Conservation (phyloP, 192 early-diverging fungal species). For the Coemansia sp. region DNA sequence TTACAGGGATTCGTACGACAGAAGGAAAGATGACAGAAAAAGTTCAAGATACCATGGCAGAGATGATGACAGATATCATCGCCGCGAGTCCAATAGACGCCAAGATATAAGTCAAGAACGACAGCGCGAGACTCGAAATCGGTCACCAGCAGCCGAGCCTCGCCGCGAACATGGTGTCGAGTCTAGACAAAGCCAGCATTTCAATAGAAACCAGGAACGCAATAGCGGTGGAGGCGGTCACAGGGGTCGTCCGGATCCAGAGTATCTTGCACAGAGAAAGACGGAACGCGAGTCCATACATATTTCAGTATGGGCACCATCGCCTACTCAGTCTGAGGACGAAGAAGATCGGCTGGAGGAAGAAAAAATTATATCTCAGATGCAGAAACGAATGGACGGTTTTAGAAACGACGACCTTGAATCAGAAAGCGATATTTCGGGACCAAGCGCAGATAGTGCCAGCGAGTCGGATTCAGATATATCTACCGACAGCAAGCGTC, state of each 20-base stretch:
- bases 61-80: background rate
- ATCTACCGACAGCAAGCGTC: slow-evolving; percentile 15
- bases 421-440: slow-evolving; percentile 8
- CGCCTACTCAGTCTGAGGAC: slow-evolving; percentile 56
- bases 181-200: background rate
- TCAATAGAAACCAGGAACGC: background rate
- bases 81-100: background rate
- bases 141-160: background rate
- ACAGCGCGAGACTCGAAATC: background rate
- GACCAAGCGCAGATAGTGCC: slow-evolving; percentile 11
- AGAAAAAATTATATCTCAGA: slow-evolving; percentile 24
- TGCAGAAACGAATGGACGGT: slow-evolving; percentile 22
- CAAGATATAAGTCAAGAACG: background rate
- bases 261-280: slow-evolving; percentile 34
- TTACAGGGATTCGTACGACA: background rate
- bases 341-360: slow-evolving; percentile 39
- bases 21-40: too few species aligned
- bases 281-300: slow-evolving; percentile 39
- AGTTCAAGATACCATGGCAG: background rate
- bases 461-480: slow-evolving; percentile 15
- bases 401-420: background rate
- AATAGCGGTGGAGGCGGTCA: background rate
- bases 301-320: slow-evolving; percentile 58
- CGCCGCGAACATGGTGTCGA: background rate
- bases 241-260: slow-evolving; percentile 21